These are phyloP conservation scores for Halophytophthora polymorphica DNA, from an alignment of 352 stramenopile genomes.

Conservation along the genomic window DNA sequence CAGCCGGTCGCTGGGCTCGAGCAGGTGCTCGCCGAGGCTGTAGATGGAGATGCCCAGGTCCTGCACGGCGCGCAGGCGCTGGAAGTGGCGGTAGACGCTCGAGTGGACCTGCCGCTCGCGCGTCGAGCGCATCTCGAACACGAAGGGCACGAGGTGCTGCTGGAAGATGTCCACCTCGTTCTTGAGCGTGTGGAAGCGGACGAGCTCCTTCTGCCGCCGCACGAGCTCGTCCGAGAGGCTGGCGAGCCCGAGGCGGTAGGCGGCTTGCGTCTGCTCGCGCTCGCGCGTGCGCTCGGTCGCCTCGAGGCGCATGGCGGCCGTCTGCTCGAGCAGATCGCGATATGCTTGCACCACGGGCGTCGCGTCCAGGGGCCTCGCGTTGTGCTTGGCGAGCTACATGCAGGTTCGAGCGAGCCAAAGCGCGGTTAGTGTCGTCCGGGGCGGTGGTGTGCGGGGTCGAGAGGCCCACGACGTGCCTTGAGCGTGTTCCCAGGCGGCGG, in stretches of 20 bases:
- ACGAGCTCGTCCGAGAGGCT: constrained; percentile 59
- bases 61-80: constrained; percentile 57
- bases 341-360: constrained; percentile 48
- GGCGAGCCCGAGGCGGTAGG: constrained; percentile 48
- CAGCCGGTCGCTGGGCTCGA: constrained; percentile 50
- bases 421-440: not conserved
- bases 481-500: constrained; percentile 7
- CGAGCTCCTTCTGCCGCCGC: constrained; percentile 43
- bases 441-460: not conserved
- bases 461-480: constrained; percentile 6
- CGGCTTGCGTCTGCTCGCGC: constrained; percentile 34
- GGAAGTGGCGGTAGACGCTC: constrained; percentile 73
- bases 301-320: constrained; percentile 41
- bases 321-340: constrained; percentile 47
- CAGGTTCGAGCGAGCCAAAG: not conserved
- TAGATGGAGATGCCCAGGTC: constrained; percentile 79
- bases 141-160: constrained; percentile 64
- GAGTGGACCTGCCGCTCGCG: constrained; percentile 59
- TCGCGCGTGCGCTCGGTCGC: constrained; percentile 26
- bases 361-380: constrained; percentile 23
- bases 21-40: constrained; percentile 47
- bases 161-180: constrained; percentile 83
- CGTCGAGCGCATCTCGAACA: constrained; percentile 51
- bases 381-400: constrained; percentile 17
- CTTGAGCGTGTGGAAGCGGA: constrained; percentile 66